Base-by-base conservation (phyloP, 805 yeast species). In the Saccharomycopsis synnaedendra region DNA sequence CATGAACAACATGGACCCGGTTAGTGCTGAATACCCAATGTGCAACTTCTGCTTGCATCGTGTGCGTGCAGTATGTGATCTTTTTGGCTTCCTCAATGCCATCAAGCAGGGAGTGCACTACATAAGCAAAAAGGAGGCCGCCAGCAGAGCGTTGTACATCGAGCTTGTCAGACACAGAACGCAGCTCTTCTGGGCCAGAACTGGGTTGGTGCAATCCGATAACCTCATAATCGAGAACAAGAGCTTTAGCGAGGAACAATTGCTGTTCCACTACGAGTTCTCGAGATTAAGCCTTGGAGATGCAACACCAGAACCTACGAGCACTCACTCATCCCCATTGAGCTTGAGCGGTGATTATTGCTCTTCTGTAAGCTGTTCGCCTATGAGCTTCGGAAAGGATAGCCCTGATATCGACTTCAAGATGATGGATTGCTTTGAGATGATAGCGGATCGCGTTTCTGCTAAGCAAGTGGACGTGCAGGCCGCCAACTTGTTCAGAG, bases 41-140 rank as follows among this genome's bases (percentile, higher is more conserved):
- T 90, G 97, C 60, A 80, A 81, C 51, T 80, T 78, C 56, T 90
- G 97, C 64, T 71, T 93, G 42, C 70, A 80, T 46, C 80, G 86
- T 58, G 71, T 88, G 44, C 75, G 97, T 57, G 78, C 85, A 49
- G 75, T 83, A 1, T 86, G 96, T 62, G 96, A 89, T 50, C 74
- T 86, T 51, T 78, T 86, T 58, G 84, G 88, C 39, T 82, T 82
- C 56, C 62, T 90, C 54, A 74, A 95, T 56, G 70, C 81, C 30
- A 65, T 89, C 39, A n/a, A 34, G n/a, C 70, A 72, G 50, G 66
- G 63, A 3, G 67, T 71, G 44, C 68, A 80, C 7, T 82, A 85
- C 76, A 75, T 78, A 58, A 60, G 81, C 40, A 74, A 72, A 41
- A 66, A 67, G 41, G 71, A 66, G 1, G 58, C 64, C 1, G 63